A percentile compares a stretch with the other conserved stretches of the same genome.
These are phyloP conservation scores for Saraca asoca DNA, from an alignment of 331 rosid species.

Conservation along the genomic window DNA sequence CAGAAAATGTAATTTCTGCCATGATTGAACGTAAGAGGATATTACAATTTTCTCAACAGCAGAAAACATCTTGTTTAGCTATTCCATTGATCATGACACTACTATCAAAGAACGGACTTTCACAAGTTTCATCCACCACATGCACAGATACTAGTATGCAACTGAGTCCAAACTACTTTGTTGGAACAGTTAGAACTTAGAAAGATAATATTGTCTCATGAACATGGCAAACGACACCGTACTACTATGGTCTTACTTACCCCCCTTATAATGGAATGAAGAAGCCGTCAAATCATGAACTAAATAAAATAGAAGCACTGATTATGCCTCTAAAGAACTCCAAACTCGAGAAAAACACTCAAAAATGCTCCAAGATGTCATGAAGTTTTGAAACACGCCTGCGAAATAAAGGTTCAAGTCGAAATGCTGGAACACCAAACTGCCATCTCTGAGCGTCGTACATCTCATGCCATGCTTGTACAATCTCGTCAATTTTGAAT, in stretches of 20 bases:
- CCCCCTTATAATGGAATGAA: background rate
- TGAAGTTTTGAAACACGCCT: slow-evolving; percentile 89
- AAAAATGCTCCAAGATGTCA: slow-evolving; percentile 66
- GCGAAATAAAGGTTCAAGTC: slow-evolving; percentile 96
- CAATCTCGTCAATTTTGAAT: slow-evolving; percentile 90
- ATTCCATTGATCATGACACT: background rate
- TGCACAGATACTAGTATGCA: background rate
- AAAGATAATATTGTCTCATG: background rate
- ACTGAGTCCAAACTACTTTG: background rate
- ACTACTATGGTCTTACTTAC: slow-evolving; percentile 29
- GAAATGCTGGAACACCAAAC: slow-evolving; percentile 83
- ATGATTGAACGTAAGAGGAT: background rate
- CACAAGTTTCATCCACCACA: background rate
- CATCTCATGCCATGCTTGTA: slow-evolving; percentile 98
- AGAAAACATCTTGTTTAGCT: background rate
- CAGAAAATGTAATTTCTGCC: background rate
- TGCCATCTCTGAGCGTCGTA: slow-evolving; percentile 98
- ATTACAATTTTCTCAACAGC: background rate
- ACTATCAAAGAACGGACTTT: too few relatives aligned
- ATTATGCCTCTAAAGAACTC: slow-evolving; percentile 44
- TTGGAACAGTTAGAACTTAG: too few relatives aligned
- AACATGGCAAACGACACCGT: slow-evolving; percentile 48
- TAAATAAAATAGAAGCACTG: slow-evolving; percentile 38
- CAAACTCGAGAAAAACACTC: slow-evolving; percentile 35
- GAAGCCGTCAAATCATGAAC: background rate